phyloP scores from a whole-genome alignment of 805 yeast species.

The Teunomyces tritomae region DNA sequence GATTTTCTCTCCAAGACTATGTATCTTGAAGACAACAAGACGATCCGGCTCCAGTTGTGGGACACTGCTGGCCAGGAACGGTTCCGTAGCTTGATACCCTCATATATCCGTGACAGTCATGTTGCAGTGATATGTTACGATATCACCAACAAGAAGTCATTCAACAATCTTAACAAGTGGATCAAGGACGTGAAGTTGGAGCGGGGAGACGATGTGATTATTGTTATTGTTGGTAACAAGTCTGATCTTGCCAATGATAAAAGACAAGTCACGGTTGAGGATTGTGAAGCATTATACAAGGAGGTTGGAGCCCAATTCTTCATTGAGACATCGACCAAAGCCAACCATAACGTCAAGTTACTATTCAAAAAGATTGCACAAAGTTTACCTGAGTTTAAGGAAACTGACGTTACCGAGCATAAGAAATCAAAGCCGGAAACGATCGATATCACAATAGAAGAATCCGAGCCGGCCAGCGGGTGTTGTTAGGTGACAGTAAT shows the following conservation, averaged over 20 bases:
- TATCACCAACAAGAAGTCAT: constrained; percentile 80
- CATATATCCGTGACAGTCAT: constrained; percentile 91
- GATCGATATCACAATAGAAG: constrained; percentile 37
- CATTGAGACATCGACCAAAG: constrained; percentile 92
- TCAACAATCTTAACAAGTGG: constrained; percentile 86
- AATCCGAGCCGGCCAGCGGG: constrained; percentile 10
- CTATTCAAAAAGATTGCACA: constrained; percentile 89
- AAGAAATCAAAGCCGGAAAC: constrained; percentile 31
- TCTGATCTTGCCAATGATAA: constrained; percentile 69
- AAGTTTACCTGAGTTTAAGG: constrained; percentile 75
- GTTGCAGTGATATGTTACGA: constrained; percentile 98
- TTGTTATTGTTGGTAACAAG: constrained; percentile 91
- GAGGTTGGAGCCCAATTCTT: constrained; percentile 72
- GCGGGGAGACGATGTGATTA: constrained; percentile 84
- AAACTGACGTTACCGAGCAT: constrained; percentile 9
- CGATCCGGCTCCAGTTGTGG: constrained; percentile 93
- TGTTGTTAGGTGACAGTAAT: background rate
- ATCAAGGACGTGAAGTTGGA: constrained; percentile 91
- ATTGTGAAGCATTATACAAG: constrained; percentile 77
- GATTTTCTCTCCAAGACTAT: constrained; percentile 81
- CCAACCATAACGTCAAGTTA: constrained; percentile 89
- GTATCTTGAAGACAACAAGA: constrained; percentile 86
- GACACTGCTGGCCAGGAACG: constrained; percentile 98
- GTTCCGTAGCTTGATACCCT: constrained; percentile 90
- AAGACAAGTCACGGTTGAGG: constrained; percentile 78